A percentile compares a stretch with the other conserved stretches of the same genome.
Evolutionary conservation across 108 stramenopile species (phyloP).

Genomic region (Cyclotella cryptica): DNA sequence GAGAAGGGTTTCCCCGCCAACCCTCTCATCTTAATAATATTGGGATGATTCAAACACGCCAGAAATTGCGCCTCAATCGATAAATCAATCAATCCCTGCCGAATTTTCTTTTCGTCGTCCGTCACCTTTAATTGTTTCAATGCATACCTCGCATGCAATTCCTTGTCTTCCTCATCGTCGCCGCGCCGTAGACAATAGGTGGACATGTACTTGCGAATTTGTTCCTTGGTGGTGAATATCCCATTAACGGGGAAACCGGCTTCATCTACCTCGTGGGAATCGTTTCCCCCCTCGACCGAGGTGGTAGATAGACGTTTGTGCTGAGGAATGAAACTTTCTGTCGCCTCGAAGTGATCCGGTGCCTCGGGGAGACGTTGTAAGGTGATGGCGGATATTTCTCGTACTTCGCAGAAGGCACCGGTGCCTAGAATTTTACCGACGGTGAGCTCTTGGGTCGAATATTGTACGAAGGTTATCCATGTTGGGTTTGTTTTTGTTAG

Average conservation of each 20-base stretch:
- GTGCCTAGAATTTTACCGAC: constrained; percentile 72
- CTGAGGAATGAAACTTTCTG: constrained; percentile 1
- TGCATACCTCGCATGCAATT: constrained; percentile 41
- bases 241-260: constrained; percentile 31
- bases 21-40: constrained; percentile 71
- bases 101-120: constrained; percentile 19
- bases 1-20: constrained; percentile 55
- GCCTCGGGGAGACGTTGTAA: constrained; percentile 56
- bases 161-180: constrained; percentile 3
- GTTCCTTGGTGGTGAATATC: constrained; percentile 27
- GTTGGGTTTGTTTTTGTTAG: background rate
- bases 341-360: constrained; percentile 22
- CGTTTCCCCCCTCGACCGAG: background rate
- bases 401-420: constrained; percentile 84
- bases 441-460: constrained; percentile 52
- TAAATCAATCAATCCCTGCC: constrained; percentile 62
- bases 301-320: too few relatives aligned
- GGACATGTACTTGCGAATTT: constrained; percentile 46
- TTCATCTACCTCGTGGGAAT: constrained; percentile 28
- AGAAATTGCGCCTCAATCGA: constrained; percentile 81
- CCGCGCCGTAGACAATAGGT: constrained; percentile 31
- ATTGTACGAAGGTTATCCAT: background rate
- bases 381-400: constrained; percentile 61
- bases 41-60: constrained; percentile 65
- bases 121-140: constrained; percentile 42